Base-by-base conservation (phyloP, 495 filamentous ascomycete species). In the Aspergillus carlsbadensis region DNA sequence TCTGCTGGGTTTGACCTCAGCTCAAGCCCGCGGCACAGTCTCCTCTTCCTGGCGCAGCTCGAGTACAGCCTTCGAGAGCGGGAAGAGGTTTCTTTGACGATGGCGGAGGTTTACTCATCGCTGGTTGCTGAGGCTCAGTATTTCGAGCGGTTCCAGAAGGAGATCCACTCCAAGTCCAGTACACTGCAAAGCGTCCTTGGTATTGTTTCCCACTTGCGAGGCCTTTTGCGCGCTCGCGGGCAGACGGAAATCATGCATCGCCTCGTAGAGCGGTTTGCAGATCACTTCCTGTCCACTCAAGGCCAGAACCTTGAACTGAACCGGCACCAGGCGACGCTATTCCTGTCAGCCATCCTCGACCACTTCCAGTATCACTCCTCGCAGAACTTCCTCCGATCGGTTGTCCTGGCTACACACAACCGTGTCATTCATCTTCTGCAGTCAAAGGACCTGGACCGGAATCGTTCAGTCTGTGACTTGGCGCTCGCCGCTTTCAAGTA, bases 31-130 rank as follows among this genome's bases (percentile, higher is more conserved):
- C 70, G 68, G 20, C 66, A 70, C 36, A 73, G 67, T 42, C 65
- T 75, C 10, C 57, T 69, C 8, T 75, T 75, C 63, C 58, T 75
- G 36, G 70, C 72, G 17, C 67, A 75, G 56, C 59, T 75, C 15
- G 69, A 73, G 58, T 69, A 72, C 44, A 67, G 70, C 41, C 57
- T 73, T 15, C 65, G 46, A 22, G 42, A 62, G 13, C 2, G 18
- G 18, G 41, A 43, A 13, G 57, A 64, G 26, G 44, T 57, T 10
- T 67, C 61, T 14, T 17, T 65, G 14, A 70, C 67, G 8, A 37
- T 75, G 48, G 70, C 69, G 26, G 72, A 75, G 52, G 67, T 75
- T 34, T 63, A 69, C 50, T 67, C 72, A 1, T 54, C 67, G 10
- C 52, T 75, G 29, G 67, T 67, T 10, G 69, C 72, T 10, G 65